A percentile compares a stretch with the other conserved stretches of the same genome.
phyloP scores from a whole-genome alignment of 345 rosid species.

The Eucalyptus paniculata region DNA sequence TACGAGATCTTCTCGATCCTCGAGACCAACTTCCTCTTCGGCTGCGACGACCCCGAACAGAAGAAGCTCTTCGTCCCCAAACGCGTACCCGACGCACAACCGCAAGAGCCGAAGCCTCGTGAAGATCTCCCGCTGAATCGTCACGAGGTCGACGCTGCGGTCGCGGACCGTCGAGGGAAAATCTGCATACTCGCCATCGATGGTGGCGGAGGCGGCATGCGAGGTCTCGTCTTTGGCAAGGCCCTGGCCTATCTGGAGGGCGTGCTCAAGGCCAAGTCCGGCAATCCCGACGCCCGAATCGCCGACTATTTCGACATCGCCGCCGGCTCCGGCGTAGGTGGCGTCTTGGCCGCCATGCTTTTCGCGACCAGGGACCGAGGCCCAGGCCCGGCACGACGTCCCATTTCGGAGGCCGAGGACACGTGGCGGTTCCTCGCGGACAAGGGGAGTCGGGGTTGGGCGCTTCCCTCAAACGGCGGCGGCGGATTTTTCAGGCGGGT shows the following conservation, averaged over 20 bases:
- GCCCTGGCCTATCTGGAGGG: conserved; percentile 75
- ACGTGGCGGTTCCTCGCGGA: conserved; percentile 76
- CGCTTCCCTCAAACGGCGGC: not conserved
- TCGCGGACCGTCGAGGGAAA: conserved; percentile 53
- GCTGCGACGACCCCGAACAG: conserved; percentile 39
- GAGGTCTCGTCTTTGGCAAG: conserved; percentile 74
- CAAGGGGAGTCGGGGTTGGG: conserved; percentile 45
- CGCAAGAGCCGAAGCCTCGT: not conserved
- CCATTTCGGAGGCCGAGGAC: conserved; percentile 69
- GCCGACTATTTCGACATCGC: conserved; percentile 88
- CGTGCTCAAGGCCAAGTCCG: conserved; percentile 61
- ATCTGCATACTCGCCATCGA: conserved; percentile 76
- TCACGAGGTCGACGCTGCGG: not conserved
- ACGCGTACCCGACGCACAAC: not conserved
- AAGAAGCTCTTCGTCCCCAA: conserved; percentile 57
- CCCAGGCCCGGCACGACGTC: conserved; percentile 17
- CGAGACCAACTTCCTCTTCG: conserved; percentile 77
- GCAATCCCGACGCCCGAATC: conserved; percentile 74
- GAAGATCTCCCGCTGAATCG: not conserved
- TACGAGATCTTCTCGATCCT: conserved; percentile 93
- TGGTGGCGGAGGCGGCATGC: conserved; percentile 77
- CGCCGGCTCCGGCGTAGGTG: conserved; percentile 83
- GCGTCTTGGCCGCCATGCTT: conserved; percentile 83
- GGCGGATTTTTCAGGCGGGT: conserved; percentile 33
- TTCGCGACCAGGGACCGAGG: conserved; percentile 49